Percentiles rank a stretch among this genome's conserved stretches.
These are phyloP conservation scores for Phytophthora fragariaefolia DNA, from an alignment of 352 stramenopile species.

Conservation along the genomic window DNA sequence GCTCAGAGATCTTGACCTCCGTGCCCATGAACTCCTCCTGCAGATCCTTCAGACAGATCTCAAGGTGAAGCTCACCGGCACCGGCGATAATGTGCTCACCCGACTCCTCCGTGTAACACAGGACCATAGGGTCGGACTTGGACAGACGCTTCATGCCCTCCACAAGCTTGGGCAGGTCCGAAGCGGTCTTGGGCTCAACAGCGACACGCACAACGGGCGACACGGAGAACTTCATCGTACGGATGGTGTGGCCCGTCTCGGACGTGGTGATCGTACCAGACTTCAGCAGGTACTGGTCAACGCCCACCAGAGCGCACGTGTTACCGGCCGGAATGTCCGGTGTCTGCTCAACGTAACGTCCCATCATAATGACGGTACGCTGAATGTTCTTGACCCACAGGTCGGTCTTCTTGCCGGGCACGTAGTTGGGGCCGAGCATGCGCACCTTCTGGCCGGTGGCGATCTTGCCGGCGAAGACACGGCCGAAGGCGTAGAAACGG, in stretches of 20 bases:
- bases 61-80: slow-evolving; percentile 98
- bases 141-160: slow-evolving; percentile 99
- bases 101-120: slow-evolving; percentile 99
- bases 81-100: slow-evolving; percentile 99
- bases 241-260: slow-evolving; percentile 98
- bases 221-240: slow-evolving; percentile 99
- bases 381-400: slow-evolving; percentile 99
- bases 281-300: slow-evolving; percentile 99
- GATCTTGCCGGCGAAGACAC: slow-evolving; percentile 99
- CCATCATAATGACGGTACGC: slow-evolving; percentile 99
- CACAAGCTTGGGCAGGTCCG: slow-evolving; percentile 99
- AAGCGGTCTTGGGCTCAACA: slow-evolving; percentile 98
- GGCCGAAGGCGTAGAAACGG: slow-evolving; percentile 99
- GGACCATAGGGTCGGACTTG: slow-evolving; percentile 99
- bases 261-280: slow-evolving; percentile 99
- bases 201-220: slow-evolving; percentile 99
- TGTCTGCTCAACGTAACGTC: slow-evolving; percentile 98
- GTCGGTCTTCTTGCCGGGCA: slow-evolving; percentile 99
- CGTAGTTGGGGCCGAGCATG: slow-evolving; percentile 99
- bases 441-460: slow-evolving; percentile 99
- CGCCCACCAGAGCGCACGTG: slow-evolving; percentile 98
- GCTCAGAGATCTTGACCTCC: slow-evolving; percentile 99
- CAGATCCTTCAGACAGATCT: slow-evolving; percentile 99
- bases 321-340: slow-evolving; percentile 99
- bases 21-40: slow-evolving; percentile 99